These are phyloP conservation scores for Sherardia arvensis DNA, from an alignment of 257 asterid species.

Conservation along the genomic window DNA sequence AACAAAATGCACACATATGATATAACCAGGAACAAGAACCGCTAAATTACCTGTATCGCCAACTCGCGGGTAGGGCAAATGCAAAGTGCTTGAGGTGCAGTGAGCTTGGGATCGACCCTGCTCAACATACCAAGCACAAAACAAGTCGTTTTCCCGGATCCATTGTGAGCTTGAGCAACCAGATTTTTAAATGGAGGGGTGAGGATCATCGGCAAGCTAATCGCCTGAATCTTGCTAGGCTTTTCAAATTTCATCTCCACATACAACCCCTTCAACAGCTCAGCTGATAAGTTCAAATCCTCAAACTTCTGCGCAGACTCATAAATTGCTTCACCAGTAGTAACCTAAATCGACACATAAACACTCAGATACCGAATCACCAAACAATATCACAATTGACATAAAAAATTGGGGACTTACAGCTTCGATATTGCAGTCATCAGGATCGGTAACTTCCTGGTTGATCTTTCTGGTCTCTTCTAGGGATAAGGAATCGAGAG, in stretches of 20 bases:
- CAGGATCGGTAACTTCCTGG: constrained; percentile 41
- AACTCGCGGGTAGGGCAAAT: constrained; percentile 95
- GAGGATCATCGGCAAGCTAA: constrained; percentile 89
- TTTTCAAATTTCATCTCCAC: constrained; percentile 74
- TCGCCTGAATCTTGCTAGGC: constrained; percentile 79
- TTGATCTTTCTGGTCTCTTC: constrained; percentile 26
- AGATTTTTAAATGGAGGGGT: constrained; percentile 75
- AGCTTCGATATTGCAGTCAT: constrained; percentile 41
- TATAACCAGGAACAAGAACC: background rate
- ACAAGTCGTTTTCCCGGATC: constrained; percentile 96
- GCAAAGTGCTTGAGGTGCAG: constrained; percentile 90
- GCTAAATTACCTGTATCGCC: constrained; percentile 66
- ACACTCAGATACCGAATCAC: background rate
- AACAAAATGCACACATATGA: too few relatives aligned
- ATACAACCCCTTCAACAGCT: constrained; percentile 73
- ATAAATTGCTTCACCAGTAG: constrained; percentile 68
- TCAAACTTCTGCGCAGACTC: constrained; percentile 72
- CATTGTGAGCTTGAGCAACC: constrained; percentile 97
- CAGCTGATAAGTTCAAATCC: constrained; percentile 66
- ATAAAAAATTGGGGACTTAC: constrained; percentile 15
- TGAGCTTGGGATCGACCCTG: constrained; percentile 57
- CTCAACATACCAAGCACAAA: constrained; percentile 97
- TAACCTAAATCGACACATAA: constrained; percentile 34
- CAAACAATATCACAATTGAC: background rate
- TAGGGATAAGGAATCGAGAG: constrained; percentile 16